Base-by-base conservation (phyloP, 441 rosid species). In the Eutrema salsugineum region DNA sequence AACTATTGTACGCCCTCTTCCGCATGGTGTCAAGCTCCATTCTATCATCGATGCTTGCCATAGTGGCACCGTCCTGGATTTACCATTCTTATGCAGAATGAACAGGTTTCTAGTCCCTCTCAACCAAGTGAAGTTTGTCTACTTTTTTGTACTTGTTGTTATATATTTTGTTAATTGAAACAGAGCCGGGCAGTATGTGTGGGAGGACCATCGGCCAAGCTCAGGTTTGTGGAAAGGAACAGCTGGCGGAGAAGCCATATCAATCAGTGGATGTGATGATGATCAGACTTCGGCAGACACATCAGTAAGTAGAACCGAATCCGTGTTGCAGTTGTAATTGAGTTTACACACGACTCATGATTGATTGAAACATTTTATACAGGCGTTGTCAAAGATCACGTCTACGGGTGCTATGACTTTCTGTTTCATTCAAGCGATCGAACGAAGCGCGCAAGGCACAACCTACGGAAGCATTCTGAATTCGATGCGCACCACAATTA, bases 171-270 rank as follows among this genome's bases (percentile, higher is more conserved):
- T 62, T 55, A n/a, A 9, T 5, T 63, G 66, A 5, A 46, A 49
- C 66, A 93, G 98, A 78, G 68, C 69, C 16, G 97, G 97, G 71
- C 86, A 82, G 35, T 94, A 90, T 74, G 60, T 56, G 14, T 94
- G 98, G 98, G 98, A 91, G 83, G 96, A 94, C 51, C 97, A 94
- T 83, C 89, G 97, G 28, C 97, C 98, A 35, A 84, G 84, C 59
- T 86, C 97, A 56, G 97, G 94, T 76, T 8, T 85, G 50, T 86
- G 89, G 92, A 90, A 91, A 81, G 97, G 97, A 78, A 88, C 97
- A 47, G 85, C 83, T 63, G 96, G 97, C 38, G 99, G 97, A 68
- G 97, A 91, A 76, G 96, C 72, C 57, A 87, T 90, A 54, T 91
- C 93, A 35, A 84, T 94, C 54, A 90, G 99, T 61, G 95, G 96